These are phyloP conservation scores for Suhomyces kunorum DNA, from an alignment of 1,139 yeast species.

Conservation along the genomic window DNA sequence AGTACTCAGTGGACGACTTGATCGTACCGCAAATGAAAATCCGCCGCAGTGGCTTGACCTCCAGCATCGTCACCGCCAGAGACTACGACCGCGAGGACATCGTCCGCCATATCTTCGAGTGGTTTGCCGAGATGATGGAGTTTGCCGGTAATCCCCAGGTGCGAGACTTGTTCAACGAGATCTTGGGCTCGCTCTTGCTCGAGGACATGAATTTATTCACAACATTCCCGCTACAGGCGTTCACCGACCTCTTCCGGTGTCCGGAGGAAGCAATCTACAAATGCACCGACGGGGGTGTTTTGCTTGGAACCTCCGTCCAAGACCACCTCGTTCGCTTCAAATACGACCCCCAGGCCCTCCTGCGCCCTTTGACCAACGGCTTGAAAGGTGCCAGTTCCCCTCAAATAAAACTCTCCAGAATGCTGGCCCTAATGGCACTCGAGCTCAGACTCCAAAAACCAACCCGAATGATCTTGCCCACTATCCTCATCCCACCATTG, in stretches of 20 bases:
- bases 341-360: neutral
- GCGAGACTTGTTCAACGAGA: constrained; percentile 25
- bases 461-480: constrained; percentile 48
- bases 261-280: constrained; percentile 12
- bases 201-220: constrained; percentile 30
- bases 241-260: constrained; percentile 8
- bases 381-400: neutral
- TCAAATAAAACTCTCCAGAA: neutral
- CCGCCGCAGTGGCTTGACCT: constrained; percentile 54
- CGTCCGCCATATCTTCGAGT: constrained; percentile 43
- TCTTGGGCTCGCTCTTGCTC: constrained; percentile 32
- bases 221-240: constrained; percentile 27
- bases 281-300: constrained; percentile 36
- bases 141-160: constrained; percentile 28
- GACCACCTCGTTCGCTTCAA: neutral
- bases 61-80: constrained; percentile 50
- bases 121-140: constrained; percentile 49
- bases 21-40: constrained; percentile 33
- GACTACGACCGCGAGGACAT: constrained; percentile 53
- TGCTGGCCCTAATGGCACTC: constrained; percentile 41
- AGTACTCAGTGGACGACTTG: constrained; percentile 22
- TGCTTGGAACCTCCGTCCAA: constrained; percentile 10
- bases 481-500: constrained; percentile 53
- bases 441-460: constrained; percentile 58
- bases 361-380: neutral